Conservation (phyloP, 345 rosid genomes). For the Eucalyptus sp. region DNA sequence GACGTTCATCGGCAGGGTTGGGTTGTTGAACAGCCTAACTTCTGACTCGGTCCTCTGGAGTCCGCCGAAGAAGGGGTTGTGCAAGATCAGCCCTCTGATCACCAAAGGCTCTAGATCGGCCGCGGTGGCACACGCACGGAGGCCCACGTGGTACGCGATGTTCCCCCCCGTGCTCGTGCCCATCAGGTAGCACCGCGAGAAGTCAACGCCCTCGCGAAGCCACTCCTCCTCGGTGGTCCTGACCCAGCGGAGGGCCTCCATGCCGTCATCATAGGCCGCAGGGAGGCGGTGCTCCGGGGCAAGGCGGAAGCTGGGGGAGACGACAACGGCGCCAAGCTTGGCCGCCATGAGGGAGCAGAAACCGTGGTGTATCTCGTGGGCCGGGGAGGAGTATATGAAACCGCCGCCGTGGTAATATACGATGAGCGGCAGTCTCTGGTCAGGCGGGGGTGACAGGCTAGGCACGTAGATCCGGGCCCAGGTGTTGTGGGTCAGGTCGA, state of each 20-base stretch:
- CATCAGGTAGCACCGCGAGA: not conserved
- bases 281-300: constrained; percentile 12
- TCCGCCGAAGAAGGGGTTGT: constrained; percentile 31
- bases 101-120: constrained; percentile 5
- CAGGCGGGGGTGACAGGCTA: not conserved
- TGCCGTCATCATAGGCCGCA: constrained; percentile 2
- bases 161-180: not conserved
- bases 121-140: not conserved
- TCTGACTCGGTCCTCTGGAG: constrained; percentile 8
- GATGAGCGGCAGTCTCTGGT: constrained; percentile 17
- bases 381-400: not conserved
- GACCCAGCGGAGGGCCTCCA: constrained; percentile 6
- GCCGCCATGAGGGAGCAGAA: constrained; percentile 1
- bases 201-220: not conserved
- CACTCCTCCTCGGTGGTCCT: not conserved
- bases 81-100: constrained; percentile 3
- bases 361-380: not conserved
- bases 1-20: constrained; percentile 1
- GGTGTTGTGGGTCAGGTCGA: not conserved
- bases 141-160: not conserved
- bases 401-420: constrained; percentile 26
- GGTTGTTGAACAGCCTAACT: constrained; percentile 1
- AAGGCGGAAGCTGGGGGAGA: constrained; percentile 16
- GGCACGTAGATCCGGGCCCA: constrained; percentile 2
- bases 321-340: constrained; percentile 4